Conservation (phyloP, 2,329 filamentous ascomycete genomes). For the Claviceps fusiformis region DNA sequence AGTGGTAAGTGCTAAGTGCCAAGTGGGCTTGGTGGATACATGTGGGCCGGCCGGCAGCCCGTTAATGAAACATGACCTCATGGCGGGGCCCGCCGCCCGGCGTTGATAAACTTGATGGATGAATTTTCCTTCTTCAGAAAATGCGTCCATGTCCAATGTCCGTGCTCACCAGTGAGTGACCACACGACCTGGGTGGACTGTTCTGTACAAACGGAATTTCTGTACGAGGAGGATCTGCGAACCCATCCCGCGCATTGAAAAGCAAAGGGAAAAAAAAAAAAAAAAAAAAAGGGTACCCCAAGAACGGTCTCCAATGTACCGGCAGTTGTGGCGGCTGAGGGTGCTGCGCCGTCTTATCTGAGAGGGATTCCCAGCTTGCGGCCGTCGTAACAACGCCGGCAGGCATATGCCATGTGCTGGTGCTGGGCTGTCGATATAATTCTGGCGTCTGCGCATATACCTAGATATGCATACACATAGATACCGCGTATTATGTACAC, state of each 20-base stretch:
- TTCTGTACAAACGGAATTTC: too few species aligned
- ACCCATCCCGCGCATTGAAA: too few species aligned
- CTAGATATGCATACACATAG: too few species aligned
- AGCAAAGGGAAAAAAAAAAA: too few species aligned
- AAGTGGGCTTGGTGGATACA: neutral
- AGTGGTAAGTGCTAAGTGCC: neutral
- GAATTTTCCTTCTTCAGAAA: too few species aligned
- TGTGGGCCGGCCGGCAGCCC: neutral
- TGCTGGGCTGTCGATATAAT: neutral
- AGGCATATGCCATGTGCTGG: neutral
- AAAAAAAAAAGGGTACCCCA: too few species aligned
- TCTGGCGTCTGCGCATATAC: neutral
- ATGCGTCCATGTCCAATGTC: too few species aligned
- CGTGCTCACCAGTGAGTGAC: too few species aligned
- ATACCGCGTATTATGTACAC: too few species aligned
- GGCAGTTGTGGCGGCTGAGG: neutral
- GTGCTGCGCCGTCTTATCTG: neutral
- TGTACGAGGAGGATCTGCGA: too few species aligned
- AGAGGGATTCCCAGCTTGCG: neutral
- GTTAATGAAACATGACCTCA: slow-evolving; percentile 1
- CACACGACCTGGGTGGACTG: too few species aligned
- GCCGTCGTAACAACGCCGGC: neutral
- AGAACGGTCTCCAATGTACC: neutral
- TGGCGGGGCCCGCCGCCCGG: neutral
- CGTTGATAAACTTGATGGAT: too few species aligned